A percentile compares a stretch with the other conserved stretches of the same genome.
These are phyloP conservation scores for Ustilago xerochloae DNA, from an alignment of 1,284 basidiomycete species.

Conservation along the genomic window DNA sequence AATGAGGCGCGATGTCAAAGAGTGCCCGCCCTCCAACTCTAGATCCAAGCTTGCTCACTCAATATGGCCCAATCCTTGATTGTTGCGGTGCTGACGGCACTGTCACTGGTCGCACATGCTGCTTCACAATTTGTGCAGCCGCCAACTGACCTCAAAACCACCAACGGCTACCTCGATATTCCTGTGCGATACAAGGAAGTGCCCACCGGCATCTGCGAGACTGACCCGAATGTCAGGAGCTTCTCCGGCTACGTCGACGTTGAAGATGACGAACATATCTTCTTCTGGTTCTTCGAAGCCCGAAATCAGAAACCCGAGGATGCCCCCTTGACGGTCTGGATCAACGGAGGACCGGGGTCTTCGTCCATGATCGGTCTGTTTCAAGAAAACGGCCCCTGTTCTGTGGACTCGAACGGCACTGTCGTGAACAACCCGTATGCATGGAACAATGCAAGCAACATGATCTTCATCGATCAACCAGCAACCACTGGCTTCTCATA, in stretches of 20 bases:
- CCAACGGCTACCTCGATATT: constrained; percentile 34
- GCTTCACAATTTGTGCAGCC: constrained; percentile 29
- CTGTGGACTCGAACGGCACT: constrained; percentile 74
- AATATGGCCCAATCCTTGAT: not conserved
- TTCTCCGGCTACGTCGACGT: constrained; percentile 70
- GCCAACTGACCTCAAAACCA: constrained; percentile 33
- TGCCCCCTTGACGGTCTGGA: constrained; percentile 49
- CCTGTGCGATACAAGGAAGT: constrained; percentile 54
- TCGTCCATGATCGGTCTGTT: constrained; percentile 78
- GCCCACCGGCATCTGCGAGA: constrained; percentile 78
- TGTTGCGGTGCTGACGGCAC: not conserved
- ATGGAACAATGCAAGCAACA: constrained; percentile 77
- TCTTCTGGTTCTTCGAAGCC: constrained; percentile 58
- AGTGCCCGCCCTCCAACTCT: not conserved
- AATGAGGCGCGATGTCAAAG: not conserved
- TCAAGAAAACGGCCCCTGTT: constrained; percentile 78
- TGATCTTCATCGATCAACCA: constrained; percentile 82
- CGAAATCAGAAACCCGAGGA: constrained; percentile 44
- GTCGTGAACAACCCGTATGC: constrained; percentile 74
- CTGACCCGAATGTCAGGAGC: constrained; percentile 76
- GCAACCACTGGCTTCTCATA: constrained; percentile 57
- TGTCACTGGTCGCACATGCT: not conserved
- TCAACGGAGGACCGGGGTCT: constrained; percentile 72
- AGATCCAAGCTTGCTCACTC: not conserved
- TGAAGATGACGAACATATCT: constrained; percentile 45